A percentile compares a stretch with the other conserved stretches of the same genome.
Conservation (phyloP, 2,329 filamentous ascomycete genomes). For the Phoma sp. region DNA sequence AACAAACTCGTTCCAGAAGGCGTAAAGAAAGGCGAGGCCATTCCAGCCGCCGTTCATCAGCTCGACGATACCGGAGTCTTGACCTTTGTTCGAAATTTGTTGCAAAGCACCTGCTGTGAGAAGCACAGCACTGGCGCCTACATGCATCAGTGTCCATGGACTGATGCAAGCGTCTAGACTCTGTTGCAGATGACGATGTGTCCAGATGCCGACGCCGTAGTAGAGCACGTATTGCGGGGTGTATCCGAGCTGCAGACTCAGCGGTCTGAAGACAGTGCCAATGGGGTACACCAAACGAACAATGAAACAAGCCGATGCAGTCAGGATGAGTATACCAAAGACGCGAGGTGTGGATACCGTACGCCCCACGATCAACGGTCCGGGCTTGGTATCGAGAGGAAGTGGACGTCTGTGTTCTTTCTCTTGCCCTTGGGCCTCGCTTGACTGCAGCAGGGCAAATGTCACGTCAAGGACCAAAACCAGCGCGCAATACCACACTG, state of each 20-base stretch:
- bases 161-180: not conserved
- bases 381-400: too few species aligned
- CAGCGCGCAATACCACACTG: too few species aligned
- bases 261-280: not conserved
- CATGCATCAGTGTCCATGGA: not conserved
- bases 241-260: not conserved
- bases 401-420: too few species aligned
- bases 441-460: too few species aligned
- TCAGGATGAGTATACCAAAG: not conserved
- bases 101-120: not conserved
- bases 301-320: not conserved
- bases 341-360: not conserved
- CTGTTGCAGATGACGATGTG: not conserved
- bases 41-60: not conserved
- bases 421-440: too few species aligned
- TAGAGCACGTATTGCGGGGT: conserved; percentile 20
- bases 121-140: not conserved
- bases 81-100: not conserved
- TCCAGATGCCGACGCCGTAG: conserved; percentile 22
- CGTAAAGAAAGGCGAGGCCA: not conserved
- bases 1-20: not conserved
- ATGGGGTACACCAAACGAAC: not conserved
- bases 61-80: not conserved
- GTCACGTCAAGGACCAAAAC: too few species aligned
- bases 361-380: not conserved